These are phyloP conservation scores for Amauroascus niger DNA, from an alignment of 2,329 filamentous ascomycete genomes.

Conservation along the genomic window DNA sequence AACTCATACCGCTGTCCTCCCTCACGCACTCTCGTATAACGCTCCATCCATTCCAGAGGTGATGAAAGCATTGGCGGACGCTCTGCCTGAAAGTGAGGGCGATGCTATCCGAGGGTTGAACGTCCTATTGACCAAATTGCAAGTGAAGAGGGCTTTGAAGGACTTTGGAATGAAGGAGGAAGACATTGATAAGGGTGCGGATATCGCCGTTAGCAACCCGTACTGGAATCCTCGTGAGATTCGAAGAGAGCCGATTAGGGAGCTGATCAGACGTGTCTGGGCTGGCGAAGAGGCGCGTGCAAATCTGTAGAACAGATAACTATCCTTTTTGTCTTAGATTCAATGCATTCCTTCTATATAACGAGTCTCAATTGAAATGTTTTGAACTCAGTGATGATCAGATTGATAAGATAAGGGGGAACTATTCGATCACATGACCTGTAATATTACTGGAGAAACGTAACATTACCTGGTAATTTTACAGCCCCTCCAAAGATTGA, in stretches of 20 bases:
- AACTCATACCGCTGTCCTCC: constrained; percentile 54
- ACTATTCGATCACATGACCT: neutral
- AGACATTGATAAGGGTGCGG: constrained; percentile 51
- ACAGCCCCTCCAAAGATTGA: neutral
- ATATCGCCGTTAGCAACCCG: constrained; percentile 49
- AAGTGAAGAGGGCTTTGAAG: constrained; percentile 45
- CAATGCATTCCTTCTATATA: neutral
- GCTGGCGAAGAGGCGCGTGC: constrained; percentile 48
- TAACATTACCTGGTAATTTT: neutral
- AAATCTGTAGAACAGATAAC: constrained; percentile 38
- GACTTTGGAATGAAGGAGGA: constrained; percentile 51
- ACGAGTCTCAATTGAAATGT: neutral
- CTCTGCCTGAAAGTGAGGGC: constrained; percentile 48
- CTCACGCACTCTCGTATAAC: constrained; percentile 56
- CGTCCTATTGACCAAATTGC: constrained; percentile 44
- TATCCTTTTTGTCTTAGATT: neutral
- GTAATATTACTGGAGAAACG: constrained; percentile 10
- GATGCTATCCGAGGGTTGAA: constrained; percentile 52
- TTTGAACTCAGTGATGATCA: neutral
- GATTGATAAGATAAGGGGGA: constrained; percentile 12
- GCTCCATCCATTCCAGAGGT: constrained; percentile 45
- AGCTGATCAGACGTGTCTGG: constrained; percentile 52
- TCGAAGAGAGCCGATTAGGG: constrained; percentile 44
- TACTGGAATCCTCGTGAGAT: constrained; percentile 52
- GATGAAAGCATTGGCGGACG: constrained; percentile 46